Evolutionary conservation across 768 basidiomycete species (phyloP), one percentile per base, ranked within the genome.

Genomic region (Clitopilus passeckerianus): DNA sequence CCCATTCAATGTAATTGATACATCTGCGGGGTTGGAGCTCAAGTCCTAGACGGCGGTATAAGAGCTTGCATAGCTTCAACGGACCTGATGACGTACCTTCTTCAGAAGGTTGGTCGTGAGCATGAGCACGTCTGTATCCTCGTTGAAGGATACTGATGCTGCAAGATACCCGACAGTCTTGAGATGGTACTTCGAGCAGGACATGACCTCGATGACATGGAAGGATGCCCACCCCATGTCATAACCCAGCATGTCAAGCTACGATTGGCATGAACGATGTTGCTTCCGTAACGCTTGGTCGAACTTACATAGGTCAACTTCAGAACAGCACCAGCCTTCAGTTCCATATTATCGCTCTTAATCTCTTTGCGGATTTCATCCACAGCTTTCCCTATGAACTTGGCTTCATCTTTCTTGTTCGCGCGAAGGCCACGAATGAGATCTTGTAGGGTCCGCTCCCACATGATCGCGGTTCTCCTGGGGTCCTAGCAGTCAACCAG

Each of bases 191-290:
- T 88, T 88, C 4, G 90, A 77, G 3, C 94, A 95, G 35, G 94
- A 94, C 97, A 99, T 99, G 71, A 96, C 94, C 70, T 99, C 97
- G 6, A 98, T 89, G 57, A 99, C 90, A 71, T 96, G 87, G 67
- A 99, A 99, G 7, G 97, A 92, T 50, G 95, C 95, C 86, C 94
- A 97, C 60, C 85, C 85, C 86, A 91, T 97, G 75, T 90, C 94
- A 69, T 89, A 94, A 57, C 89, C 97, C 56, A 99, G 75, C 97
- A 99, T 98, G 71, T 98, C 93, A 63, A 99, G 86, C 96, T 98
- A 61, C 61, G n/a, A 59, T 30, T 34, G 30, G 8, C 61, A 35
- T 55, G 33, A 53, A 61, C 16, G 50, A 55, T 20, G 18, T 3
- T 22, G 24, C 43, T n/a, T 20, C 34, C 14, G 53, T 55, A 34